Conservation (phyloP, 2,329 filamentous ascomycete genomes). For the Neopestalotiopsis sp. region DNA sequence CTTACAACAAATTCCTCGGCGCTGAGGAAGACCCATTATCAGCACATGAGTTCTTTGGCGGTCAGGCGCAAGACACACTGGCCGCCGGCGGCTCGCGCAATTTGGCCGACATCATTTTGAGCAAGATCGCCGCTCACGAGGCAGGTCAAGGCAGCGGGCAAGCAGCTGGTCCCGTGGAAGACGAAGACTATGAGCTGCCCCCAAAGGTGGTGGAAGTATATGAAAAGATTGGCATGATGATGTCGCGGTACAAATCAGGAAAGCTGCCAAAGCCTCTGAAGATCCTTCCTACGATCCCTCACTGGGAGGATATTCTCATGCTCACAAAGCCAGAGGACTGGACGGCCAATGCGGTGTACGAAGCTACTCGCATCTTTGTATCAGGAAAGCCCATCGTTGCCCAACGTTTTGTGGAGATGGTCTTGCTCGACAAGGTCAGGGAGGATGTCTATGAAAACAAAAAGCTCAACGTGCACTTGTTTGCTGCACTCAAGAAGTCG, state of each 20-base stretch:
- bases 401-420: constrained; percentile 83
- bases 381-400: constrained; percentile 80
- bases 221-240: constrained; percentile 86
- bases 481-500: constrained; percentile 89
- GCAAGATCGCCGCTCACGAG: constrained; percentile 93
- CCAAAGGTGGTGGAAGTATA: constrained; percentile 95
- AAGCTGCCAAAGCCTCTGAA: constrained; percentile 97
- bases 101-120: constrained; percentile 88
- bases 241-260: constrained; percentile 94
- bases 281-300: constrained; percentile 87
- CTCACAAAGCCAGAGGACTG: constrained; percentile 77
- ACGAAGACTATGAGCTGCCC: constrained; percentile 85
- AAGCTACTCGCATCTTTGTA: constrained; percentile 91
- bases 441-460: constrained; percentile 93
- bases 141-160: constrained; percentile 59
- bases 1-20: constrained; percentile 89
- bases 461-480: constrained; percentile 94
- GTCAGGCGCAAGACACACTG: constrained; percentile 46
- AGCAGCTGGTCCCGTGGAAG: constrained; percentile 67
- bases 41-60: constrained; percentile 66
- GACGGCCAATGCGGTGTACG: constrained; percentile 82
- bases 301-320: constrained; percentile 87
- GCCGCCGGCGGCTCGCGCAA: constrained; percentile 69
- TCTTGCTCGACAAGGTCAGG: constrained; percentile 88
- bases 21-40: constrained; percentile 70